Evolutionary conservation across 169 alveolate species (phyloP), one percentile per base, ranked within the genome.

Genomic region (Amoebophrya sp.): DNA sequence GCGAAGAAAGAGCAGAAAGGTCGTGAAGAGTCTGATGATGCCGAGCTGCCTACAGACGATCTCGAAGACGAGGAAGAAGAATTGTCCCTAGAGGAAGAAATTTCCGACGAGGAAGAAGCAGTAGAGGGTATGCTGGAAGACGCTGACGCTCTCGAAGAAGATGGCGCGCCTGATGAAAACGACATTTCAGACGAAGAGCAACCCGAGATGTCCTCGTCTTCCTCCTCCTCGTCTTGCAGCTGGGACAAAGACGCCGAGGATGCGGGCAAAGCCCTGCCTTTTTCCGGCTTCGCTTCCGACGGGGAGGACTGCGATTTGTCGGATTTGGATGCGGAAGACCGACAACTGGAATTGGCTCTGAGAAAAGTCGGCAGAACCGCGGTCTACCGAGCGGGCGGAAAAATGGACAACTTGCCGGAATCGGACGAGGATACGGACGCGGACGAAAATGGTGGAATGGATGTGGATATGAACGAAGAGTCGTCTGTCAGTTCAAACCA

Each of bases 1-100:
- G 39, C n/a, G 32, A 54, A 89, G 66, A 89, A 39, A 89, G 91
- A 89, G 77, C 39, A 89, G 91, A 89, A 39, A 54, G 77, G 39
- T 40, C 77, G 38, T 0, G 77, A 89, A 18, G 77, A 89, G 77
- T 23, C 41, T 40, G 91, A 89, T 40, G 91, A 39, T 1, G 39
- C 3, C 29, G 77, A 29, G 32, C n/a, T 40, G 29, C 1, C 39
- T 40, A 32, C 40, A 38, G 77, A 14, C 32, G 91, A 38, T 18
- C 39, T 25, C 7, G 54, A 54, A 39, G 54, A 40, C 41, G 54
- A 40, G 40, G n/a, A n/a, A n/a, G n/a, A n/a, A n/a, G n/a, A n/a
- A n/a, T n/a, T n/a, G n/a, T n/a, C n/a, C n/a, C n/a, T n/a, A n/a
- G n/a, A n/a, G n/a, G n/a, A n/a, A n/a, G n/a, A n/a, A n/a, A n/a